These are phyloP conservation scores for Thyridium curvatum DNA, from an alignment of 2,329 filamentous ascomycete genomes.

Conservation along the genomic window DNA sequence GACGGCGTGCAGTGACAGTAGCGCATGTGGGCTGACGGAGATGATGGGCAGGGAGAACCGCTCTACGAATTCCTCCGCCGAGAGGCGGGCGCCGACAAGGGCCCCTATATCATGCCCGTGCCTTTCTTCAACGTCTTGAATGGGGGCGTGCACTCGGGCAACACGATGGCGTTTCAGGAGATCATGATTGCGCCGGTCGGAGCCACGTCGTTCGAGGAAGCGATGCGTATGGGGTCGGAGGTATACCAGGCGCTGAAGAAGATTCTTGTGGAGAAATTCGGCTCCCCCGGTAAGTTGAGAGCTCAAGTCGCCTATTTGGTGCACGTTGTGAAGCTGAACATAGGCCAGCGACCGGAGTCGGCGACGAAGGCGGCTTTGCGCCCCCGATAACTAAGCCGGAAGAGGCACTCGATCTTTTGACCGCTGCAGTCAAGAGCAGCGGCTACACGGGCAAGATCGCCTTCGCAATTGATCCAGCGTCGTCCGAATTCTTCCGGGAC, in stretches of 20 bases:
- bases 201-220: slow-evolving; percentile 15
- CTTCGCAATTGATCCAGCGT: slow-evolving; percentile 33
- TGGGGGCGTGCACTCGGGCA: slow-evolving; percentile 33
- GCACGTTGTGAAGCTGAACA: too few species aligned
- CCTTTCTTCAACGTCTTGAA: slow-evolving; percentile 55
- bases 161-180: slow-evolving; percentile 44
- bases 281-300: slow-evolving; percentile 11
- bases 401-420: slow-evolving; percentile 25
- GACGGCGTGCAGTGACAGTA: too few species aligned
- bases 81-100: slow-evolving; percentile 40
- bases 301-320: too few species aligned
- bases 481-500: slow-evolving; percentile 25
- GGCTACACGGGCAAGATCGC: slow-evolving; percentile 24
- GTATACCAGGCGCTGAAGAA: slow-evolving; percentile 23
- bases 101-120: slow-evolving; percentile 48
- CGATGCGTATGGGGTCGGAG: slow-evolving; percentile 22
- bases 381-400: slow-evolving; percentile 24
- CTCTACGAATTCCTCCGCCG: slow-evolving; percentile 52
- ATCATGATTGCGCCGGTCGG: slow-evolving; percentile 19
- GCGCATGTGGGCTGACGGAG: background rate
- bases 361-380: slow-evolving; percentile 28
- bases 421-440: slow-evolving; percentile 15
- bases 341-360: slow-evolving; percentile 19
- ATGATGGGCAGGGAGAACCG: slow-evolving; percentile 31
- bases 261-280: slow-evolving; percentile 21